Evolutionary conservation across 495 filamentous ascomycete species (phyloP).

Genomic region (Diplogelasinospora grovesii): DNA sequence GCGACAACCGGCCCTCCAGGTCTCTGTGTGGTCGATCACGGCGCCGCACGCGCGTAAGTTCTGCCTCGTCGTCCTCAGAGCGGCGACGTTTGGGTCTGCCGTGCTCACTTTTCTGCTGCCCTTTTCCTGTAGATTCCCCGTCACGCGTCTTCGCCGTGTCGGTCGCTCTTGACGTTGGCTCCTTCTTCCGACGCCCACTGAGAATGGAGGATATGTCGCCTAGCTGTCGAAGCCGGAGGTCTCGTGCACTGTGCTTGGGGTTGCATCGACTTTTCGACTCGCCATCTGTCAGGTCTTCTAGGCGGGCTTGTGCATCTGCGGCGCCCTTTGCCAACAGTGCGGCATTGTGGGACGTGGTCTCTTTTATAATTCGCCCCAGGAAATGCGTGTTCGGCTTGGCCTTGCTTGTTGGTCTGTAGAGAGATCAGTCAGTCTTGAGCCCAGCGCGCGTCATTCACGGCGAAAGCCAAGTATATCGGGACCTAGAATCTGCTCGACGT

Average conservation of each 20-base stretch:
- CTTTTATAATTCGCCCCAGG: constrained; percentile 77
- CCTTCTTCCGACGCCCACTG: constrained; percentile 33
- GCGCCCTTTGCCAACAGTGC: constrained; percentile 78
- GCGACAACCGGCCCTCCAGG: constrained; percentile 8
- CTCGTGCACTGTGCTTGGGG: constrained; percentile 30
- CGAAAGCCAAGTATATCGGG: constrained; percentile 3
- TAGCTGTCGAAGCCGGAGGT: constrained; percentile 45
- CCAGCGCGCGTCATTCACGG: background rate
- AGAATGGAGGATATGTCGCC: constrained; percentile 48
- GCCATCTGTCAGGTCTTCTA: constrained; percentile 37
- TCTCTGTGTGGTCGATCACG: constrained; percentile 5
- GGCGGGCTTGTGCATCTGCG: constrained; percentile 43
- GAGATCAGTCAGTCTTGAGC: constrained; percentile 5
- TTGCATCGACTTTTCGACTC: constrained; percentile 34
- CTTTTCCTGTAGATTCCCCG: background rate
- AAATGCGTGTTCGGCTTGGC: constrained; percentile 91
- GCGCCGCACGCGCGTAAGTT: background rate
- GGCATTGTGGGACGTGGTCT: constrained; percentile 85
- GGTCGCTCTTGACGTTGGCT: constrained; percentile 18
- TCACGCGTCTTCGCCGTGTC: constrained; percentile 2
- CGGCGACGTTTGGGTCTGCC: no score
- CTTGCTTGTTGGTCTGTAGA: constrained; percentile 49
- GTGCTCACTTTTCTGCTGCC: background rate
- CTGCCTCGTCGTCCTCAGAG: background rate
- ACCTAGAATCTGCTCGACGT: constrained; percentile 22